These are phyloP conservation scores for Capsicum pubescens DNA, from an alignment of 257 asterid species.

Conservation along the genomic window DNA sequence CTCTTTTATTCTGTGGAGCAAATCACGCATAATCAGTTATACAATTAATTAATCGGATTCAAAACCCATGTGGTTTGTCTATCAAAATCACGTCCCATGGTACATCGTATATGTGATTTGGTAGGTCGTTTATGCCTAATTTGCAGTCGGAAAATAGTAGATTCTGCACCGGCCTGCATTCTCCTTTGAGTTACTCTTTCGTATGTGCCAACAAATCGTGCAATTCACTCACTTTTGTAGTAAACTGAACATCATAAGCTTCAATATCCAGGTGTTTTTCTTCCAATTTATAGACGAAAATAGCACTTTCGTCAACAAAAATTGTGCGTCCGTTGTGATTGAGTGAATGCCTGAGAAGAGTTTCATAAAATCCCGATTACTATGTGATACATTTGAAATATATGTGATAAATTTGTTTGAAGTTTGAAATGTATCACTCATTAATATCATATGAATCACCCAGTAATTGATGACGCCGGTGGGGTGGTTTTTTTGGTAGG, in stretches of 20 bases:
- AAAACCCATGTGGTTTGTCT: constrained; percentile 78
- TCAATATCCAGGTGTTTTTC: constrained; percentile 63
- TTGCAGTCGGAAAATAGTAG: constrained; percentile 84
- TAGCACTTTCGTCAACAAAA: constrained; percentile 68
- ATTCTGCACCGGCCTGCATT: constrained; percentile 80
- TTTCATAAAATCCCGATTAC: constrained; percentile 43
- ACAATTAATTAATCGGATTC: too few species aligned
- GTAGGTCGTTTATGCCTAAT: constrained; percentile 76
- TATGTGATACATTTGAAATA: too few species aligned
- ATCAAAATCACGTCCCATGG: constrained; percentile 78
- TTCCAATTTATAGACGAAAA: constrained; percentile 54
- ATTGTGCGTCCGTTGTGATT: constrained; percentile 81
- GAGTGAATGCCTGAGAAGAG: constrained; percentile 75
- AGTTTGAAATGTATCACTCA: too few species aligned
- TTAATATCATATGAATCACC: too few species aligned
- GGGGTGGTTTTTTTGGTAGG: too few species aligned
- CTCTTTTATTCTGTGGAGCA: too few species aligned
- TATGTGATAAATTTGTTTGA: too few species aligned
- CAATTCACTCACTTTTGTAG: constrained; percentile 71
- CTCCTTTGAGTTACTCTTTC: constrained; percentile 42
- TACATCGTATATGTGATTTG: constrained; percentile 86
- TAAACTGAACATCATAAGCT: constrained; percentile 75
- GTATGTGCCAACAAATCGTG: constrained; percentile 57
- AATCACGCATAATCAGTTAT: too few species aligned
- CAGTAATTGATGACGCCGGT: too few species aligned